Percentiles rank a stretch among this genome's conserved stretches.
phyloP scores from a whole-genome alignment of 306 rosid species.

The Fagus sylvatica region DNA sequence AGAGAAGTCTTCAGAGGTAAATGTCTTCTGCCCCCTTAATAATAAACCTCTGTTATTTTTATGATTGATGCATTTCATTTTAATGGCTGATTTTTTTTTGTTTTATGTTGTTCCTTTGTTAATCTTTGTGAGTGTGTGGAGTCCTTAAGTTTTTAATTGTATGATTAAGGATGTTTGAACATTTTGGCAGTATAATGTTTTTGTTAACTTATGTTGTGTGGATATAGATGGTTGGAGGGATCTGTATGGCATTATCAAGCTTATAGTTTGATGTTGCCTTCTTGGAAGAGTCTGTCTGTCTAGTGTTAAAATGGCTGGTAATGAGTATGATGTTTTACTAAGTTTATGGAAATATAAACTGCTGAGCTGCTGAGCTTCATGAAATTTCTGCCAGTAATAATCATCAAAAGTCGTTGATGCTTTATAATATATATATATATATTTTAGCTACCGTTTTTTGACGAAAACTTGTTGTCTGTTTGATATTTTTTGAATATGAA shows the following conservation, averaged over 20 bases:
- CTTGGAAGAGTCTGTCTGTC: not conserved
- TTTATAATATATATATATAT: not conserved
- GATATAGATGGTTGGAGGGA: not conserved
- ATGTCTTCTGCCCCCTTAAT: not conserved
- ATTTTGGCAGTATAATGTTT: not conserved
- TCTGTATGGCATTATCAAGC: not conserved
- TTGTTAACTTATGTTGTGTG: not conserved
- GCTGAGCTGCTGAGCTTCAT: not conserved
- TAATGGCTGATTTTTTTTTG: not conserved
- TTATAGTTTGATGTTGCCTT: not conserved
- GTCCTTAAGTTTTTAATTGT: not conserved
- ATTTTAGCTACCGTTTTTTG: not conserved
- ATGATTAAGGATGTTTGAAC: not conserved
- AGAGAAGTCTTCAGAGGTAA: conserved; percentile 49
- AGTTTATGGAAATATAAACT: not conserved
- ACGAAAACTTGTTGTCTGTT: not conserved
- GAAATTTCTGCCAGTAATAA: too few species aligned
- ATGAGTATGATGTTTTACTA: not conserved
- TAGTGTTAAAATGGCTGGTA: not conserved
- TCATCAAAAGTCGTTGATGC: not conserved
- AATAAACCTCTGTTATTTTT: not conserved
- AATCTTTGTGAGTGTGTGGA: not conserved
- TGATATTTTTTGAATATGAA: not conserved
- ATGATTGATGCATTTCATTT: not conserved
- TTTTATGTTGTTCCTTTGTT: not conserved